These are phyloP conservation scores for Lumnitzera racemosa DNA, from an alignment of 345 rosid genomes.

Conservation along the genomic window DNA sequence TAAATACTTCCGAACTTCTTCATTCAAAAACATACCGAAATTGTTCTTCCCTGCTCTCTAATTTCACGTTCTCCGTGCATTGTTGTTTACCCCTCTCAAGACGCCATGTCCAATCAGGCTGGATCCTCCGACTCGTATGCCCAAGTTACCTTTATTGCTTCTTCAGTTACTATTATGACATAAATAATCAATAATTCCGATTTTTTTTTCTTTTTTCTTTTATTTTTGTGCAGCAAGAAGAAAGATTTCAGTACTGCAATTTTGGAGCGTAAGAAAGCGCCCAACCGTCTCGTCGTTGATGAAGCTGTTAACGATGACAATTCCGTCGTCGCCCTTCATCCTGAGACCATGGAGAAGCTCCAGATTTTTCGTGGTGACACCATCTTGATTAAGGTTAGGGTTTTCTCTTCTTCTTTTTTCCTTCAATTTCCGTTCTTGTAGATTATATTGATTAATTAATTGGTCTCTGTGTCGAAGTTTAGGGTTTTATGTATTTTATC, in stretches of 20 bases:
- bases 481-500: too few species aligned
- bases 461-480: too few species aligned
- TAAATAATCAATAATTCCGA: slow-evolving; percentile 3
- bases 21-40: too few species aligned
- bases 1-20: too few species aligned
- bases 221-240: slow-evolving; percentile 48
- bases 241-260: slow-evolving; percentile 89
- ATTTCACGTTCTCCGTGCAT: too few species aligned
- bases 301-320: slow-evolving; percentile 88
- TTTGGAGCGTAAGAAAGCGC: slow-evolving; percentile 82
- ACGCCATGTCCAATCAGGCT: slow-evolving; percentile 52
- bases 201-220: not conserved
- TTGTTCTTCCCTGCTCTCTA: too few species aligned
- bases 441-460: too few species aligned
- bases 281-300: slow-evolving; percentile 84
- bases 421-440: not conserved
- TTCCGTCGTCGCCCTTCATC: slow-evolving; percentile 83
- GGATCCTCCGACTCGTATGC: slow-evolving; percentile 87
- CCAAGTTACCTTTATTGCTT: slow-evolving; percentile 28
- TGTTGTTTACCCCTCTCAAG: too few species aligned
- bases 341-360: slow-evolving; percentile 95
- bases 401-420: not conserved
- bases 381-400: slow-evolving; percentile 69
- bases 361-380: slow-evolving; percentile 97
- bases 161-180: not conserved